A percentile compares a stretch with the other conserved stretches of the same genome.
These are phyloP conservation scores for Ceriops tagal DNA, from an alignment of 345 rosid species.

Conservation along the genomic window DNA sequence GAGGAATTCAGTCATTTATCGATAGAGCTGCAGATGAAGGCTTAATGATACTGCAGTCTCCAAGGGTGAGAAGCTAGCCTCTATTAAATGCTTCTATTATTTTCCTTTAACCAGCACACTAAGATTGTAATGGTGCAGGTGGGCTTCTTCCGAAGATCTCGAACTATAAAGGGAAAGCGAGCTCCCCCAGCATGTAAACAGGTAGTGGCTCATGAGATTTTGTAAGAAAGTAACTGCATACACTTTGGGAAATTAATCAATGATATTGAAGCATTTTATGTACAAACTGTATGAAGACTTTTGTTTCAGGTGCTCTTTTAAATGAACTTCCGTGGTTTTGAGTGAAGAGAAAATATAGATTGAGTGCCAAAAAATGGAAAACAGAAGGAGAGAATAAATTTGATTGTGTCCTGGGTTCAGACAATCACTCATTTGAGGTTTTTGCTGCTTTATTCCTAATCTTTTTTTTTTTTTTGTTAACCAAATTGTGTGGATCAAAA, in stretches of 20 bases:
- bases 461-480: background rate
- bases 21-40: constrained; percentile 76
- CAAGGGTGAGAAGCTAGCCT: constrained; percentile 50
- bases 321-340: too few relatives aligned
- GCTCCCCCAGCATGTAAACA: constrained; percentile 85
- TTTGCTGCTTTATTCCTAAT: background rate
- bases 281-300: too few relatives aligned
- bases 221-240: background rate
- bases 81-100: constrained; percentile 4
- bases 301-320: too few relatives aligned
- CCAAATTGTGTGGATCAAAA: background rate
- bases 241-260: background rate
- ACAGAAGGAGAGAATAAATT: background rate
- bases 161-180: constrained; percentile 73
- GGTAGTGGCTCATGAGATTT: constrained; percentile 42
- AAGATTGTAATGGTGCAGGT: constrained; percentile 48
- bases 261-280: background rate
- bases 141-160: constrained; percentile 74
- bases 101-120: constrained; percentile 17
- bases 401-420: background rate
- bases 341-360: background rate
- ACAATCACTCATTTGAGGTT: background rate
- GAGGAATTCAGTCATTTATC: constrained; percentile 38
- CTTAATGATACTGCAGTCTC: constrained; percentile 66
- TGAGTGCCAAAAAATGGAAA: too few relatives aligned